Conservation (phyloP, 2,329 filamentous ascomycete species). For the Cladosporium sp. region DNA sequence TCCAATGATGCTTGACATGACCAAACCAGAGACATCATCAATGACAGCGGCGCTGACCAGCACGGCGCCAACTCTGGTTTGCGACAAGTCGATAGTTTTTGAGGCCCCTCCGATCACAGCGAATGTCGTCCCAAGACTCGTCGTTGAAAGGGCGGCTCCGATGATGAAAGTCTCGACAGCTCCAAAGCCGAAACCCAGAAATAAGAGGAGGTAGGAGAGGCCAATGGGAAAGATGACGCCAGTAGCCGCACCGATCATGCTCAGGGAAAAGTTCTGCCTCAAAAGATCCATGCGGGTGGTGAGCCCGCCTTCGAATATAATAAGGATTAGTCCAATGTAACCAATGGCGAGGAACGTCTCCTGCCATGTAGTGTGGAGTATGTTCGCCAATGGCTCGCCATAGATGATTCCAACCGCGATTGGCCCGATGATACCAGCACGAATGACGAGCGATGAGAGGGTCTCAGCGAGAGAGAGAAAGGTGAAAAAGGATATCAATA, state of each 20-base stretch:
- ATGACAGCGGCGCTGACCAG: constrained; percentile 46
- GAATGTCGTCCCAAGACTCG: constrained; percentile 32
- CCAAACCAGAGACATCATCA: constrained; percentile 44
- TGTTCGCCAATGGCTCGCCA: constrained; percentile 42
- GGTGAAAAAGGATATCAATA: constrained; percentile 44
- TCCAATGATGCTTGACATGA: constrained; percentile 36
- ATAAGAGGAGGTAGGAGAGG: constrained; percentile 41
- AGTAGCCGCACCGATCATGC: constrained; percentile 39
- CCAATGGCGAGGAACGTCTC: constrained; percentile 45
- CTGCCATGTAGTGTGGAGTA: constrained; percentile 42
- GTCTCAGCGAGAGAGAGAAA: constrained; percentile 41
- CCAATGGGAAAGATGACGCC: constrained; percentile 47
- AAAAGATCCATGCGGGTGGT: constrained; percentile 45
- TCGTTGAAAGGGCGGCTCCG: constrained; percentile 28
- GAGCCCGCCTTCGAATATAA: constrained; percentile 50
- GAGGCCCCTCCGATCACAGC: constrained; percentile 33
- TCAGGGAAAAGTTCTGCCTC: constrained; percentile 43
- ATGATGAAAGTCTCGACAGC: constrained; percentile 28
- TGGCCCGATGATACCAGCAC: constrained; percentile 45
- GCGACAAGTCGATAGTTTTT: constrained; percentile 37
- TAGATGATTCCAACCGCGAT: constrained; percentile 47
- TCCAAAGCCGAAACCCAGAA: constrained; percentile 41
- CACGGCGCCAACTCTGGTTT: constrained; percentile 42
- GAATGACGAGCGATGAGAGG: constrained; percentile 36
- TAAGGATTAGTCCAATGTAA: constrained; percentile 47